These are phyloP conservation scores for Candida pini DNA, from an alignment of 805 yeast species.

Conservation along the genomic window DNA sequence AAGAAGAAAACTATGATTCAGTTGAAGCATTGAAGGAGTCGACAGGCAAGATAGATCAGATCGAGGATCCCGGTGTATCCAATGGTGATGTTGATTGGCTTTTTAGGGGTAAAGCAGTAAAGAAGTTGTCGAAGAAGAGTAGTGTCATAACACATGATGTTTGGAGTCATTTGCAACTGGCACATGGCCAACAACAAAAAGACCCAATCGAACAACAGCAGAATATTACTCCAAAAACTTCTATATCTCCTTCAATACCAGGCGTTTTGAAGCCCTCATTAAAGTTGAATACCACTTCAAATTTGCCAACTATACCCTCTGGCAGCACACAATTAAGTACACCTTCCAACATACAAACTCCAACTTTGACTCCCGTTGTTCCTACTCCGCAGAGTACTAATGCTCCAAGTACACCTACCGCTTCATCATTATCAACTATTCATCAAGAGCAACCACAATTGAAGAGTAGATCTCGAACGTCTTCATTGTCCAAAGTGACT, in stretches of 20 bases:
- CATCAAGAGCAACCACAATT: too few relatives aligned
- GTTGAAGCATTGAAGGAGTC: too few relatives aligned
- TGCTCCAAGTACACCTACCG: background rate
- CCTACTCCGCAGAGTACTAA: too few relatives aligned
- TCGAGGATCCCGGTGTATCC: conserved; percentile 45
- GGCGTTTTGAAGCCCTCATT: conserved; percentile 2
- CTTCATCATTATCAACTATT: background rate
- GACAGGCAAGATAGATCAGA: too few relatives aligned
- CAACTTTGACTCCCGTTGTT: too few relatives aligned
- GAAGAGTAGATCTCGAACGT: conserved; percentile 16
- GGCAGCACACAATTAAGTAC: too few relatives aligned
- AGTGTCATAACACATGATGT: conserved; percentile 25
- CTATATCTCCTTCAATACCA: background rate
- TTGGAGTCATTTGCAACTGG: conserved; percentile 25
- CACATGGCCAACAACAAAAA: conserved; percentile 11
- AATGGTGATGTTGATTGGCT: conserved; percentile 84
- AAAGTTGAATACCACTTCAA: conserved; percentile 1
- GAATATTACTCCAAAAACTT: conserved; percentile 1
- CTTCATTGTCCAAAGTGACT: conserved; percentile 11
- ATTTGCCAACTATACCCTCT: background rate
- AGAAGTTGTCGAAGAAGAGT: conserved; percentile 42
- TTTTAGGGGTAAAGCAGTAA: conserved; percentile 66
- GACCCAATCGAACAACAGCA: background rate
- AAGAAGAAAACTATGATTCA: too few relatives aligned
- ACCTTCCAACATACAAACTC: too few relatives aligned